Evolutionary conservation across 345 rosid species (phyloP).

Genomic region (Linum usitatissimum): DNA sequence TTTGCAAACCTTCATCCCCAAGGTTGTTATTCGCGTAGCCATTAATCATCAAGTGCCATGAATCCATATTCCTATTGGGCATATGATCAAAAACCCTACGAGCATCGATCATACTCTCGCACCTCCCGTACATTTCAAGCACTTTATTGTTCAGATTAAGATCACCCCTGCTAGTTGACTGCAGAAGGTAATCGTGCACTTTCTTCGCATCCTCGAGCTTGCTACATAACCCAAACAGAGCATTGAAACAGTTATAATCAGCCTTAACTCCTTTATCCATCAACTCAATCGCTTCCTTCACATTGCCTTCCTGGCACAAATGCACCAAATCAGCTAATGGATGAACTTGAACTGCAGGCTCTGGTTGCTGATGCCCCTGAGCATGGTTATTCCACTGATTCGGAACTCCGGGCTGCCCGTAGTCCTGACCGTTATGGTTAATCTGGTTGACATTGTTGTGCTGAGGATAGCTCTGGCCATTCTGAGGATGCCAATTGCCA

Average conservation of each 20-base stretch:
- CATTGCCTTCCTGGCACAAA: slow-evolving; percentile 39
- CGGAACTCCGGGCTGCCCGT: neutral
- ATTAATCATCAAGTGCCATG: slow-evolving; percentile 66
- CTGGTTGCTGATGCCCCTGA: slow-evolving; percentile 2
- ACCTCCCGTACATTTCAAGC: slow-evolving; percentile 51
- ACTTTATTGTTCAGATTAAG: slow-evolving; percentile 40
- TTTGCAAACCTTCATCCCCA: slow-evolving; percentile 67
- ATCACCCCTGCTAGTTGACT: slow-evolving; percentile 46
- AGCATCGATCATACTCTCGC: slow-evolving; percentile 49
- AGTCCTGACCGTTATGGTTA: slow-evolving; percentile 6
- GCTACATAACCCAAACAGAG: slow-evolving; percentile 38
- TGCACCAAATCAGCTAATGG: slow-evolving; percentile 31
- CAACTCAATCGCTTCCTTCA: slow-evolving; percentile 53
- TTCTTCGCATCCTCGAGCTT: slow-evolving; percentile 58
- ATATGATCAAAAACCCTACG: slow-evolving; percentile 69
- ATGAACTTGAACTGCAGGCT: slow-evolving; percentile 15
- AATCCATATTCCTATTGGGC: slow-evolving; percentile 51
- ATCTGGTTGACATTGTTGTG: slow-evolving; percentile 7
- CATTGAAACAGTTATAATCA: slow-evolving; percentile 36
- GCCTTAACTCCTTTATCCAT: slow-evolving; percentile 55
- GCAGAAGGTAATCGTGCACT: slow-evolving; percentile 65
- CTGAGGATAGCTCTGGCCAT: neutral
- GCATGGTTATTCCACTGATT: neutral
- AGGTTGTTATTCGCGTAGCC: slow-evolving; percentile 46
- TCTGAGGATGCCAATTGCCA: slow-evolving; percentile 9